A percentile compares a stretch with the other conserved stretches of the same genome.
phyloP scores from a whole-genome alignment of 352 stramenopile genomes.

The Thalassiosira ordinaria region DNA sequence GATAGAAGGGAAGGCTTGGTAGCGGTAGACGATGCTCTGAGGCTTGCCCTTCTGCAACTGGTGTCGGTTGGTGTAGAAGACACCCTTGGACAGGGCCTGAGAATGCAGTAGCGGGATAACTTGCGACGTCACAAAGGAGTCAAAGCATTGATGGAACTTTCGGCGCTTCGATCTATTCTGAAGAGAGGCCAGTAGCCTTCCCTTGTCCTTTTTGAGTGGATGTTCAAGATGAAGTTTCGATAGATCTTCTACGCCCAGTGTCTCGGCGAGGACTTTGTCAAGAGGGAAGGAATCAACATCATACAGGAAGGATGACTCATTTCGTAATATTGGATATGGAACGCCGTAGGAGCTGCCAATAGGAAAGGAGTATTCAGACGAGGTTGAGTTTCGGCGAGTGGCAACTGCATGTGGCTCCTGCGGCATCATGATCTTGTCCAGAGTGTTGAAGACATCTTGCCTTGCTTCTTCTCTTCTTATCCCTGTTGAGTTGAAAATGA shows the following conservation, averaged over 20 bases:
- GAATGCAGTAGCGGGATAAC: slow-evolving; percentile 78
- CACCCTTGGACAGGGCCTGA: slow-evolving; percentile 61
- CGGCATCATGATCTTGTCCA: slow-evolving; percentile 32
- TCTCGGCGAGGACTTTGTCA: slow-evolving; percentile 65
- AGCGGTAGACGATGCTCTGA: slow-evolving; percentile 66
- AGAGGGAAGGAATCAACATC: slow-evolving; percentile 74
- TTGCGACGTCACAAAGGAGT: slow-evolving; percentile 75
- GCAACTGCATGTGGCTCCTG: slow-evolving; percentile 4
- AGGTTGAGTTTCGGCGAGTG: slow-evolving; percentile 12
- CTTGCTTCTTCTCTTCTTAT: slow-evolving; percentile 49
- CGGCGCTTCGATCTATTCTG: slow-evolving; percentile 42
- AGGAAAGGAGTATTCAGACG: slow-evolving; percentile 19
- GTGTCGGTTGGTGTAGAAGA: slow-evolving; percentile 66
- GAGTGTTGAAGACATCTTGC: slow-evolving; percentile 41
- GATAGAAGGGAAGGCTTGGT: slow-evolving; percentile 78
- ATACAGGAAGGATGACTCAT: slow-evolving; percentile 74
- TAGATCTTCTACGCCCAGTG: slow-evolving; percentile 65
- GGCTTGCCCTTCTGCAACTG: slow-evolving; percentile 42
- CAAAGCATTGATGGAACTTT: slow-evolving; percentile 72
- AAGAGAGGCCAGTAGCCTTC: slow-evolving; percentile 46
- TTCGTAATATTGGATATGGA: slow-evolving; percentile 66
- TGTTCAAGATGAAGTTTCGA: slow-evolving; percentile 62
- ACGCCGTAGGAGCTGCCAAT: slow-evolving; percentile 72
- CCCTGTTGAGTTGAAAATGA: slow-evolving; percentile 24
- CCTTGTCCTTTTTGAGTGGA: slow-evolving; percentile 50